Conservation (phyloP, 1,284 basidiomycete species). For the Puccinia brachypodii region DNA sequence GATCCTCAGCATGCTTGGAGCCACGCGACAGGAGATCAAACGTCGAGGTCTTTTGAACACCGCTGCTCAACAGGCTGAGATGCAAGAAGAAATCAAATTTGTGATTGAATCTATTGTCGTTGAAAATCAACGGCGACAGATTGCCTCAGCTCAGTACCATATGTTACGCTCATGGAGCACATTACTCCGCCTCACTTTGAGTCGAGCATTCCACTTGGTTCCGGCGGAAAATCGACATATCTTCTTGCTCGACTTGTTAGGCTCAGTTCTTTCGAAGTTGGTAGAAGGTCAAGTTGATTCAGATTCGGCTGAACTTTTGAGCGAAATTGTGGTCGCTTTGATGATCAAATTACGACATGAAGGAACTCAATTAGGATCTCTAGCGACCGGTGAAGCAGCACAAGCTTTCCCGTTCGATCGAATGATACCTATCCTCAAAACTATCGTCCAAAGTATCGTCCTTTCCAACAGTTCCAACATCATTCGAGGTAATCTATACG, state of each 20-base stretch:
- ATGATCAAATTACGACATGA: conserved; percentile 46
- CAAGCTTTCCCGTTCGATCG: conserved; percentile 48
- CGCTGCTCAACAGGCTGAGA: conserved; percentile 66
- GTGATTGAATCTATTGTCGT: conserved; percentile 76
- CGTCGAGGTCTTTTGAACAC: conserved; percentile 69
- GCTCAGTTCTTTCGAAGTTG: conserved; percentile 63
- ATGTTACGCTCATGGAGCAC: conserved; percentile 80
- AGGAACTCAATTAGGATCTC: conserved; percentile 36
- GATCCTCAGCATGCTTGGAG: conserved; percentile 63
- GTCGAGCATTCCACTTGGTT: conserved; percentile 77
- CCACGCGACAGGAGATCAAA: conserved; percentile 67
- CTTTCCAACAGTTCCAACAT: conserved; percentile 41
- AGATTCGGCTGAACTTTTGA: conserved; percentile 62
- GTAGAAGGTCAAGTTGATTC: conserved; percentile 66
- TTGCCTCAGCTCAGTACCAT: conserved; percentile 68
- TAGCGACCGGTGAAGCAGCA: conserved; percentile 41
- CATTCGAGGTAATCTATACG: conserved; percentile 48
- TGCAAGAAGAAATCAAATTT: conserved; percentile 70
- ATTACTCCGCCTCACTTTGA: conserved; percentile 75
- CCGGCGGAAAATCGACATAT: conserved; percentile 76
- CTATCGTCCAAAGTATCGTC: conserved; percentile 46
- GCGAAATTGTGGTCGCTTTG: conserved; percentile 47
- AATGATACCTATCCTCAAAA: conserved; percentile 36
- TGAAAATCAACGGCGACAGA: conserved; percentile 81
- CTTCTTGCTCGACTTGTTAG: conserved; percentile 81